Evolutionary conservation across 2,329 filamentous ascomycete species (phyloP).

Genomic region (Mollisiaceae sp.): DNA sequence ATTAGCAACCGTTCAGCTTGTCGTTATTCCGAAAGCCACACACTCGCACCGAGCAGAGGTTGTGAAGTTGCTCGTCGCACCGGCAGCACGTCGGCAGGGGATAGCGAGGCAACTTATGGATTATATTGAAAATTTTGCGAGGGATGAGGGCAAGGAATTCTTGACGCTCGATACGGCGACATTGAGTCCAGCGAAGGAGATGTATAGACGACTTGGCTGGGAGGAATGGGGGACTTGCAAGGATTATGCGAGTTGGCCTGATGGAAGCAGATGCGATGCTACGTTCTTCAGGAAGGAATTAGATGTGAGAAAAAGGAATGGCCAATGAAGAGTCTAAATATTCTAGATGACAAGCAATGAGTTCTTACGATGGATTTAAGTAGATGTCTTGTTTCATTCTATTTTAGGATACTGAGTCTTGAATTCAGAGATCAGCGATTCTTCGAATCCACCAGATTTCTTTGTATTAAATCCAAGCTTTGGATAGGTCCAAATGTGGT

Average conservation of each 20-base stretch:
- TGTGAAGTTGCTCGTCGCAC: slow-evolving; percentile 16
- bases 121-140: slow-evolving; percentile 17
- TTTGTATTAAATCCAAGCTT: not conserved
- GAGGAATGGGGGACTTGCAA: slow-evolving; percentile 23
- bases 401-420: not conserved
- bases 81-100: slow-evolving; percentile 7
- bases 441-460: not conserved
- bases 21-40: slow-evolving; percentile 8
- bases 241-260: slow-evolving; percentile 15
- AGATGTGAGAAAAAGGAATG: not conserved
- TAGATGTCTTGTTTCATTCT: no score
- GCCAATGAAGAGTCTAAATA: not conserved
- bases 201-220: slow-evolving; percentile 20
- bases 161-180: slow-evolving; percentile 19
- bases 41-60: slow-evolving; percentile 21
- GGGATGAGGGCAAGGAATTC: slow-evolving; percentile 16
- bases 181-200: slow-evolving; percentile 14
- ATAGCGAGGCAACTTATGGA: slow-evolving; percentile 21
- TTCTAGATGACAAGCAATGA: not conserved
- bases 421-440: not conserved
- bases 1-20: slow-evolving; percentile 15
- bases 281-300: slow-evolving; percentile 21
- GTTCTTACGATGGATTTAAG: not conserved
- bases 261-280: slow-evolving; percentile 20
- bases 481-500: not conserved